Conservation (phyloP, 768 basidiomycete species). For the Cantharellus anzutake region DNA sequence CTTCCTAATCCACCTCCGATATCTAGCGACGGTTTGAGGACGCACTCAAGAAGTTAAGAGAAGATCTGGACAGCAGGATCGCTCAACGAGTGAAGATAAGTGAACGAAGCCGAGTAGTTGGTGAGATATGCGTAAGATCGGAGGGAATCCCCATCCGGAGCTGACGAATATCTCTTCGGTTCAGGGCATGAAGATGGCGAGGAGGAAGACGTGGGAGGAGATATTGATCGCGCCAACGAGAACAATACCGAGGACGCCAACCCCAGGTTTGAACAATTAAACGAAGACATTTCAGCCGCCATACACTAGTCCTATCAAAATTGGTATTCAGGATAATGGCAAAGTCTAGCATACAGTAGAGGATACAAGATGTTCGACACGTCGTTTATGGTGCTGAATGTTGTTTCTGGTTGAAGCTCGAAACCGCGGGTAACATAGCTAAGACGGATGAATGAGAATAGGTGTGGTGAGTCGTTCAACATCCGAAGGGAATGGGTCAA, state of each 20-base stretch:
- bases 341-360: too few relatives aligned
- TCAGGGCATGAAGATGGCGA: not conserved
- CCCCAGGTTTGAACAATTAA: not conserved
- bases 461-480: too few relatives aligned
- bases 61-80: slow-evolving; percentile 71
- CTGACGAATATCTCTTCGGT: not conserved
- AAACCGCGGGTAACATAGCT: too few relatives aligned
- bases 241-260: slow-evolving; percentile 1
- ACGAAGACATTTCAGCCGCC: slow-evolving; percentile 11
- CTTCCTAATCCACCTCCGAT: not conserved
- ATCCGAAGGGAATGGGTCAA: too few relatives aligned
- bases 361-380: too few relatives aligned
- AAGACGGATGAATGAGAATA: too few relatives aligned
- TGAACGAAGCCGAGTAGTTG: slow-evolving; percentile 32
- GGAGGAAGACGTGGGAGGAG: slow-evolving; percentile 3
- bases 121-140: slow-evolving; percentile 4
- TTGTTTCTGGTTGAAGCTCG: too few relatives aligned
- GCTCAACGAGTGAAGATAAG: slow-evolving; percentile 63
- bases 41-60: slow-evolving; percentile 67
- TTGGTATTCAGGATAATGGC: too few relatives aligned
- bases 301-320: too few relatives aligned
- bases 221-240: not conserved
- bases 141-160: not conserved
- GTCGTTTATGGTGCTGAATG: too few relatives aligned
- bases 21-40: slow-evolving; percentile 82